phyloP scores from a whole-genome alignment of 257 asterid genomes.

The Nicotiana tabacum region DNA sequence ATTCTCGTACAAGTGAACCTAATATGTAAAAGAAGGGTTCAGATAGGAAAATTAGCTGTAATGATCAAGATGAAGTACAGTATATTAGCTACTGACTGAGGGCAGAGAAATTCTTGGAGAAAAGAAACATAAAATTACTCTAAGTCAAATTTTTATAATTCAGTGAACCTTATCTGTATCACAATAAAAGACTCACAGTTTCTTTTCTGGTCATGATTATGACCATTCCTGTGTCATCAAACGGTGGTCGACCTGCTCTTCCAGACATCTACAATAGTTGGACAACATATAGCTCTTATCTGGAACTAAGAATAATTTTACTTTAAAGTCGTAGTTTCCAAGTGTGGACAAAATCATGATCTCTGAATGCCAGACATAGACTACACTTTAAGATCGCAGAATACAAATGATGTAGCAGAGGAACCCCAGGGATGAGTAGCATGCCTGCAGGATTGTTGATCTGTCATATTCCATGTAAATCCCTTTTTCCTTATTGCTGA shows the following conservation, averaged over 20 bases:
- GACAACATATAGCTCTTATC: neutral
- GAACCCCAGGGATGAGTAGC: constrained; percentile 10
- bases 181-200: constrained; percentile 48
- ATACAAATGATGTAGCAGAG: neutral
- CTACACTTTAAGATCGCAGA: neutral
- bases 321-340: neutral
- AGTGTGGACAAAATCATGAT: neutral
- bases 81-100: neutral
- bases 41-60: constrained; percentile 4
- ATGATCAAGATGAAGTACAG: constrained; percentile 9
- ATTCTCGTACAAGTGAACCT: constrained; percentile 95
- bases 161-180: neutral
- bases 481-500: constrained; percentile 96
- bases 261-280: constrained; percentile 83
- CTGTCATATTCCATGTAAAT: constrained; percentile 90
- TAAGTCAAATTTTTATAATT: neutral
- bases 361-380: neutral
- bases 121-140: neutral
- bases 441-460: constrained; percentile 85
- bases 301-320: neutral
- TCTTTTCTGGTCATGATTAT: constrained; percentile 96
- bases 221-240: constrained; percentile 93
- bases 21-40: constrained; percentile 17
- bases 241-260: constrained; percentile 99
- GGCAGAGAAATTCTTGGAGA: neutral